These are phyloP conservation scores for Rhodotorula glutinis DNA, from an alignment of 1,284 basidiomycete genomes.

Conservation along the genomic window DNA sequence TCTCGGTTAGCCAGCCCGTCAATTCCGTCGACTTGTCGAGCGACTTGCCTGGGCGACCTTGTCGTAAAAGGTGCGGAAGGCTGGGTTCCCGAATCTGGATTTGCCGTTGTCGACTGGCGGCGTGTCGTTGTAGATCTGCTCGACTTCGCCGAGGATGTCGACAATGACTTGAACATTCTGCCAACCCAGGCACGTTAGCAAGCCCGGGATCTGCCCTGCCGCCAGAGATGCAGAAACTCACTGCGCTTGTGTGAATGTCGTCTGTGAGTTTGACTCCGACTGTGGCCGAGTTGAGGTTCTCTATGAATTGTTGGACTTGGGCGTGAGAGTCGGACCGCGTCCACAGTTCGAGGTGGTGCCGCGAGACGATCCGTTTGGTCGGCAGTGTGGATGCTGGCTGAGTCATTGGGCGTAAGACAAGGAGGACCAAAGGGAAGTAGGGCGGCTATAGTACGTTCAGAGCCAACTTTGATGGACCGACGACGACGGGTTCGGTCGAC, in stretches of 20 bases:
- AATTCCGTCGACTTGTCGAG: constrained; percentile 32
- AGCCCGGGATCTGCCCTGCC: no score
- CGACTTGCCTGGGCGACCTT: constrained; percentile 62
- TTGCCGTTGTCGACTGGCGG: constrained; percentile 87
- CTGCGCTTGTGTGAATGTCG: constrained; percentile 58
- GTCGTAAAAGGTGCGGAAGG: constrained; percentile 89
- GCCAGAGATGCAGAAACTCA: constrained; percentile 48
- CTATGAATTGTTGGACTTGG: constrained; percentile 69
- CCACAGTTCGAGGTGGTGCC: constrained; percentile 77
- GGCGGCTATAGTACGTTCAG: no score
- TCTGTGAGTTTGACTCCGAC: constrained; percentile 74
- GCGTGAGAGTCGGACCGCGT: constrained; percentile 69
- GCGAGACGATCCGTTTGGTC: constrained; percentile 73
- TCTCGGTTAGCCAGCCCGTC: no score
- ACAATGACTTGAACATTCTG: constrained; percentile 66
- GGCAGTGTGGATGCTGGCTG: constrained; percentile 39
- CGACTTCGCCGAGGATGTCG: constrained; percentile 64
- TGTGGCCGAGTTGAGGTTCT: constrained; percentile 71
- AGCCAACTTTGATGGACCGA: no score
- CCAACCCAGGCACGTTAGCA: neutral
- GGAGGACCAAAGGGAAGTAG: no score
- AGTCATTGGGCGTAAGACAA: no score
- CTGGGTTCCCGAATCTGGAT: constrained; percentile 95
- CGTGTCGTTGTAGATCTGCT: constrained; percentile 63
- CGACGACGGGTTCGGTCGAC: no score